Evolutionary conservation across 1,139 yeast species (phyloP), one percentile per base, ranked within the genome.

Genomic region (Scheffersomyces illinoinensis): DNA sequence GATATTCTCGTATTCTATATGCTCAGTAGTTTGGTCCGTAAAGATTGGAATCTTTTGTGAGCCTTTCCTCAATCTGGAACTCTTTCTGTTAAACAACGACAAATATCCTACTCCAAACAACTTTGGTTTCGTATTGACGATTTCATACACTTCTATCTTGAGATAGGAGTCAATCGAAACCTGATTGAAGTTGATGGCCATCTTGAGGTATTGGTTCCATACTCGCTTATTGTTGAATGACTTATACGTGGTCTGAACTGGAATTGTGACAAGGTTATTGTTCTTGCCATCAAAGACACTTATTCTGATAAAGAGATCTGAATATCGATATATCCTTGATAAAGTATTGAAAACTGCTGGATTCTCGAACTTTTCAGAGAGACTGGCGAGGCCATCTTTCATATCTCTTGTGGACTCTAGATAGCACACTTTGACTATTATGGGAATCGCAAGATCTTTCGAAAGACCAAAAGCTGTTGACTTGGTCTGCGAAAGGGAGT

Each of bases 131-230:
- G 85, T 80, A 7, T 88, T 87, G 20, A 81, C 85, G 65, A 81
- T 85, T 67, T 89, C 97, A 85, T 85, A 89, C 14, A 89, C 68
- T n/a, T 84, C 79, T 50, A 95, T 79, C 59, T 84, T 83, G 43
- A 93, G 71, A 63, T 81, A 84, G 2, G 95, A 74, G 53, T 85
- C 84, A 43, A 85, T 70, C 4, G 92, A 87, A 19, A 95, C 71
- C 66, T 92, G 96, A 58, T 85, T 83, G 65, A 90, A 86, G 60
- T 82, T 80, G 6, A 93, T 82, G 0, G 98, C 95, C 54, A 95
- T 72, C 54, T 84, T 81, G 43, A 92, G 72, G 88, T 90, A 87
- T 63, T 86, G 86, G 63, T 79, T 73, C 85, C 85, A 81, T 46
- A 69, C 69, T 58, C 84, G 62, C 58, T 71, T 74, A 53, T 78